Evolutionary conservation across 2,329 filamentous ascomycete genomes (phyloP).

Genomic region (Dryadomyces quercus-mongolicae): DNA sequence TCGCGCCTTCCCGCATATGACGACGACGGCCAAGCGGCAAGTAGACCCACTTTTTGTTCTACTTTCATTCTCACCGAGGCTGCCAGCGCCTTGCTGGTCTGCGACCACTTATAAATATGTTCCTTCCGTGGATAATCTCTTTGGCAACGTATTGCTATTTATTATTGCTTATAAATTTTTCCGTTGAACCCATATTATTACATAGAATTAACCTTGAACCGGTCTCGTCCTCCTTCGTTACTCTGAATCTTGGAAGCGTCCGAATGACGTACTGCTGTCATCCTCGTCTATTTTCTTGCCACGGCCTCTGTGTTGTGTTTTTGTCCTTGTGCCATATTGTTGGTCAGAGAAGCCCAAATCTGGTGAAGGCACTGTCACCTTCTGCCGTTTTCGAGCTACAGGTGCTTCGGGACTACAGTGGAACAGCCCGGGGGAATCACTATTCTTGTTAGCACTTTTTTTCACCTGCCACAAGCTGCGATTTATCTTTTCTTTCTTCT

Average conservation of each 20-base stretch:
- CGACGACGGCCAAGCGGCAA: conserved; percentile 6
- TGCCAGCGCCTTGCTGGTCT: neutral
- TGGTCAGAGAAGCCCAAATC: neutral
- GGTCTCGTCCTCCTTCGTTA: neutral
- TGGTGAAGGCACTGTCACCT: neutral
- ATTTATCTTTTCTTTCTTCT: neutral
- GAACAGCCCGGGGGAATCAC: neutral
- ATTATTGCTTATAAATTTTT: neutral
- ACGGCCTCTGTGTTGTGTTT: neutral
- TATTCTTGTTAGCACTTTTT: no score
- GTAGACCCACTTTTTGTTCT: conserved; percentile 5
- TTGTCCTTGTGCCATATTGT: neutral
- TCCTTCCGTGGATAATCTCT: neutral
- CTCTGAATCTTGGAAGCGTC: conserved; percentile 10
- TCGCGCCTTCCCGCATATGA: conserved; percentile 8
- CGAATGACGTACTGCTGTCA: neutral
- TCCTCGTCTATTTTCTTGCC: no score
- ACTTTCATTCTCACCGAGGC: neutral
- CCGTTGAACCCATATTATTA: neutral
- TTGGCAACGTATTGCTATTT: neutral
- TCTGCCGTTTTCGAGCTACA: neutral
- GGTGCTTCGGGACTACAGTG: neutral
- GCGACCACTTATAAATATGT: no score
- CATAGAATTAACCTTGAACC: neutral
- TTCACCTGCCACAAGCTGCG: no score